phyloP scores from a whole-genome alignment of 2,329 filamentous ascomycete genomes.

The Colletotrichum liaoningense region DNA sequence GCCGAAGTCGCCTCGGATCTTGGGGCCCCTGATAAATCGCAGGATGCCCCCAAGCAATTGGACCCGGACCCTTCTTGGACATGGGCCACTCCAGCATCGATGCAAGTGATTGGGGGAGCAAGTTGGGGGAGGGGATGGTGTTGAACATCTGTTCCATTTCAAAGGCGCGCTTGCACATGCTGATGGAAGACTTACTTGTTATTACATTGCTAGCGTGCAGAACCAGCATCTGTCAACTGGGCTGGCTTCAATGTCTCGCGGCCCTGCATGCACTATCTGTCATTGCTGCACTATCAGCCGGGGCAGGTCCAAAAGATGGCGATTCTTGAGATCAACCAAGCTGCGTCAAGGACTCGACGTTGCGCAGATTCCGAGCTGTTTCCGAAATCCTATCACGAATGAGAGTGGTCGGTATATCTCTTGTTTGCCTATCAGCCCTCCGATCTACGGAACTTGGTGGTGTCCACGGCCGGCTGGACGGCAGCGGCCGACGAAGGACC shows the following conservation, averaged over 20 bases:
- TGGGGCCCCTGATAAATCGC: slow-evolving; percentile 27
- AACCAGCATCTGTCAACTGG: neutral
- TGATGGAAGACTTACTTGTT: neutral
- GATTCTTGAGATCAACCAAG: neutral
- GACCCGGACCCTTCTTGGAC: slow-evolving; percentile 33
- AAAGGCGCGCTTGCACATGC: slow-evolving; percentile 29
- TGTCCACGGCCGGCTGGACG: slow-evolving; percentile 1
- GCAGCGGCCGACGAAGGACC: slow-evolving; percentile 26
- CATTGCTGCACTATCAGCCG: neutral
- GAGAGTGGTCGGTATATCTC: neutral
- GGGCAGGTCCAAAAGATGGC: neutral
- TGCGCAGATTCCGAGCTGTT: slow-evolving; percentile 1
- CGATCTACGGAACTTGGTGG: slow-evolving; percentile 29
- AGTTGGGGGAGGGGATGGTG: slow-evolving; percentile 19
- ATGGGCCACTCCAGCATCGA: slow-evolving; percentile 24
- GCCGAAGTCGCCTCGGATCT: slow-evolving; percentile 36
- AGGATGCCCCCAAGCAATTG: slow-evolving; percentile 25
- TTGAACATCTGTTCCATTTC: slow-evolving; percentile 14
- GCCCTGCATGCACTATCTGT: slow-evolving; percentile 3
- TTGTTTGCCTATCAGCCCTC: slow-evolving; percentile 14
- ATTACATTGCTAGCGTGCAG: neutral
- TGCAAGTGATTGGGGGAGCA: slow-evolving; percentile 33
- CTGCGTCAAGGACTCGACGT: slow-evolving; percentile 25
- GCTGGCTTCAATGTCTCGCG: slow-evolving; percentile 1
- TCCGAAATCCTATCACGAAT: slow-evolving; percentile 1